Evolutionary conservation across 495 filamentous ascomycete species (phyloP), one percentile per base, ranked within the genome.

Genomic region (Delitschia confertaspora): DNA sequence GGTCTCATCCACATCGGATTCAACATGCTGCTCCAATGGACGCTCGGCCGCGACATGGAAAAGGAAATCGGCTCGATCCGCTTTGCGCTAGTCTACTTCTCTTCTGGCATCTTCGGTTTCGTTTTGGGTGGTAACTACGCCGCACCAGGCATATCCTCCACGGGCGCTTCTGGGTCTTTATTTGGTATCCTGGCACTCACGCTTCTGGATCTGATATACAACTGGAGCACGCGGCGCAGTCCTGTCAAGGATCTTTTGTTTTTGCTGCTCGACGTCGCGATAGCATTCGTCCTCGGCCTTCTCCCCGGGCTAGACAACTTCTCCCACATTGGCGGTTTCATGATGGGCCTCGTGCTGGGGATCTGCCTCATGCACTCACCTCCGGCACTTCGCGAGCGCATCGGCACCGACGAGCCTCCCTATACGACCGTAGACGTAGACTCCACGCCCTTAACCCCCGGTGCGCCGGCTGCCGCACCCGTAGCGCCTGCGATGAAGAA

Each of bases 231-330:
- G 40, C 81, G 88, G 11, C 67, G 63, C 27, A 78, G 67, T 7
- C 91, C 91, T 0, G 72, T 77, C 57, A 78, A 80, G 38, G 91
- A 98, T 50, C 67, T 98, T 1, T 61, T 82, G 26, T 88, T 88
- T 64, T 83, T 98, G 65, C 46, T 85, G 26, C 61, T 95, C 40
- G 86, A 93, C 55, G 76, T 96, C 30, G 69, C 74, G 43, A 83
- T 98, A 43, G 88, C 88, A 1, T 95, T 98, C 55, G 85, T 88
- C 3, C 74, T 98, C 9, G 91, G 91, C 24, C 75, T 98, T 14
- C 75, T 98, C 0, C 91, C 91, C 0, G 89, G 88, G 6, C 65
- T 98, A 31, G 91, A 98, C 67, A 98, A 98, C 63, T 98, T 98
- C 66, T 80, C 83, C 18, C 91, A 98, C 56, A 94, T 98, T 46